These are phyloP conservation scores for Fulvia fulva DNA, from an alignment of 2,329 filamentous ascomycete genomes.

Conservation along the genomic window DNA sequence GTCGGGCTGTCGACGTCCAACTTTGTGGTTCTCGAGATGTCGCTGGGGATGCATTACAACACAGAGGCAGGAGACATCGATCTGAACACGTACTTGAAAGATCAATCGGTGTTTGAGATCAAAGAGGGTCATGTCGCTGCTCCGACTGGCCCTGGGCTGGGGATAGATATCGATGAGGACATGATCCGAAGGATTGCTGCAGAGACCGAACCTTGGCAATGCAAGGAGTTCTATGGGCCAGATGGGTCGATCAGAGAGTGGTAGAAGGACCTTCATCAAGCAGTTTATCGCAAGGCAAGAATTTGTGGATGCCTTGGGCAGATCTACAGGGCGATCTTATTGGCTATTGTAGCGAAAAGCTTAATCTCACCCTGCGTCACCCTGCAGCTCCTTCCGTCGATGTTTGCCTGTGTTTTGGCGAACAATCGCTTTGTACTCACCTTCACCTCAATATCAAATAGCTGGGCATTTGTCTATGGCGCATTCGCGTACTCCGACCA, in stretches of 20 bases:
- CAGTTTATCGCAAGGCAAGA: too few species aligned
- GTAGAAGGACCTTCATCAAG: too few species aligned
- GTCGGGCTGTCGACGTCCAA: slow-evolving; percentile 59
- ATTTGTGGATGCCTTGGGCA: too few species aligned
- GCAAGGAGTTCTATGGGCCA: slow-evolving; percentile 63
- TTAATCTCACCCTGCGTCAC: not conserved
- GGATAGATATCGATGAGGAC: slow-evolving; percentile 56
- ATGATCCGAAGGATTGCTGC: slow-evolving; percentile 57
- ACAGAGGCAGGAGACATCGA: slow-evolving; percentile 58
- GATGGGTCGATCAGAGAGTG: slow-evolving; percentile 66
- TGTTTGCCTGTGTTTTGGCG: not conserved
- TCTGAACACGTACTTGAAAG: slow-evolving; percentile 39
- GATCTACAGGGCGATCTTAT: not conserved
- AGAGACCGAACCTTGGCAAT: slow-evolving; percentile 60
- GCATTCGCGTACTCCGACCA: not conserved
- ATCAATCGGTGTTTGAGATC: slow-evolving; percentile 29
- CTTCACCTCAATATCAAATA: not conserved
- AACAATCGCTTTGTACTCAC: not conserved
- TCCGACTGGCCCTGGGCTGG: slow-evolving; percentile 29
- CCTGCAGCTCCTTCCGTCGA: not conserved
- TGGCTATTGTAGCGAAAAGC: not conserved
- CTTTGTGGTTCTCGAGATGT: slow-evolving; percentile 75
- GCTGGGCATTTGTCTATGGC: not conserved
- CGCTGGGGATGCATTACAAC: slow-evolving; percentile 76
- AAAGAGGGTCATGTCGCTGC: slow-evolving; percentile 28